Conservation (phyloP, 768 basidiomycete species). For the Tylopilus subfusipes region DNA sequence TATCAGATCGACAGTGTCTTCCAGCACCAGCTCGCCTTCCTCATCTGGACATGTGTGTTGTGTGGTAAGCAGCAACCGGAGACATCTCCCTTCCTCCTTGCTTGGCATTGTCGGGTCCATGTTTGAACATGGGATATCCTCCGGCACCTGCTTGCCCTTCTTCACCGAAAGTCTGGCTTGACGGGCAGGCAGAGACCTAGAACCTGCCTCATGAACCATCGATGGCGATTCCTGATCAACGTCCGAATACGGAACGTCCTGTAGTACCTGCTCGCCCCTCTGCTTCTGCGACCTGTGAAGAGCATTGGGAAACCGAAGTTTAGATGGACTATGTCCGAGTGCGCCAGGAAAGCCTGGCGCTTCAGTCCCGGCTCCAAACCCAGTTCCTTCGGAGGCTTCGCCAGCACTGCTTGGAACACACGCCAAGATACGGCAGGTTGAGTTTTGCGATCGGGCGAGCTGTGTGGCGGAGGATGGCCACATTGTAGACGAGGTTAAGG, state of each 20-base stretch:
- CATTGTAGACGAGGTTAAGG: not conserved
- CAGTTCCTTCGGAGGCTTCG: not conserved
- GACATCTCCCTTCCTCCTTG: not conserved
- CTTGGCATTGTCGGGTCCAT: no score
- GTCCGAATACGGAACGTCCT: not conserved
- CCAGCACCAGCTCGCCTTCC: not conserved
- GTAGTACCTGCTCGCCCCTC: not conserved
- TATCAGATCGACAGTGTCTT: not conserved
- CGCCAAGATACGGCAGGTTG: not conserved
- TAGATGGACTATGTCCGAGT: not conserved
- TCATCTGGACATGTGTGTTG: no score
- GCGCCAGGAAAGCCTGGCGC: not conserved
- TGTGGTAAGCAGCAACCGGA: not conserved
- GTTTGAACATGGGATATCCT: not conserved
- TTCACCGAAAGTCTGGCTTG: not conserved
- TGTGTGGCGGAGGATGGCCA: not conserved
- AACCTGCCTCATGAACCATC: not conserved
- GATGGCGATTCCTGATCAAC: not conserved
- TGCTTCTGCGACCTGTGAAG: not conserved
- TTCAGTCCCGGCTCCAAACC: no score
- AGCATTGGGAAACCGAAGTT: not conserved
- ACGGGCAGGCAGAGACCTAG: not conserved
- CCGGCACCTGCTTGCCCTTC: no score
- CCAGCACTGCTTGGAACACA: not conserved
- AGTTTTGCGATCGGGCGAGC: no score